A percentile compares a stretch with the other conserved stretches of the same genome.
phyloP scores from a whole-genome alignment of 306 rosid genomes.

The Acacia acuminata region DNA sequence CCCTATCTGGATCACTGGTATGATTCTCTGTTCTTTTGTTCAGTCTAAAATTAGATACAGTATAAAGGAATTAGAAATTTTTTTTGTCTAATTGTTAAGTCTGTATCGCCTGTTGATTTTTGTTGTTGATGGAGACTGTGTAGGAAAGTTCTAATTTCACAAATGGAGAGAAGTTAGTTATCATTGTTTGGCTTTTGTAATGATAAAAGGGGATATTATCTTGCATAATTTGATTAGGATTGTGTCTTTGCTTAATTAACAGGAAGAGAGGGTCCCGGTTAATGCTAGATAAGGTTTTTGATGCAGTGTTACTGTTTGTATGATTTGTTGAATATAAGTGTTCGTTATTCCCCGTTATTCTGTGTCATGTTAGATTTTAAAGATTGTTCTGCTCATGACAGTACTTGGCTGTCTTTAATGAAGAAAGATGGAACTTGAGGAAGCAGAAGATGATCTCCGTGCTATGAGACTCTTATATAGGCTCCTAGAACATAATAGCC shows the following conservation, averaged over 20 bases:
- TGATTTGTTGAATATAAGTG: neutral
- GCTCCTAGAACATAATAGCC: slow-evolving; percentile 42
- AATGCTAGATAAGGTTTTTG: neutral
- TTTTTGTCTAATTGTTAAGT: neutral
- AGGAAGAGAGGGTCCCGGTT: neutral
- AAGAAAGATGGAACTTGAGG: slow-evolving; percentile 45
- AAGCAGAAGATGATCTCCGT: slow-evolving; percentile 45
- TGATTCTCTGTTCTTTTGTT: neutral
- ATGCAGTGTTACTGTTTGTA: neutral
- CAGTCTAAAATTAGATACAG: neutral
- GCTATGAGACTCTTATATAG: slow-evolving; percentile 54
- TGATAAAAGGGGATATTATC: neutral
- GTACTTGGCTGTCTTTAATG: neutral
- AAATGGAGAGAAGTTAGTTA: neutral
- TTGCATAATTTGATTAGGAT: neutral
- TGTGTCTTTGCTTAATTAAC: neutral
- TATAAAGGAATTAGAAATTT: neutral
- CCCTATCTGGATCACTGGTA: neutral
- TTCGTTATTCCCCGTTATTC: neutral
- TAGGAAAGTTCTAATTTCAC: neutral
- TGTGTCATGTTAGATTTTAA: neutral
- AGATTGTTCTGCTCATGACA: neutral
- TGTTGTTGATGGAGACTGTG: neutral
- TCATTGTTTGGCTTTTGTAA: neutral
- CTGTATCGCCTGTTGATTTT: neutral